Evolutionary conservation across 768 basidiomycete genomes (phyloP).

Genomic region (Lactarius trivialis): DNA sequence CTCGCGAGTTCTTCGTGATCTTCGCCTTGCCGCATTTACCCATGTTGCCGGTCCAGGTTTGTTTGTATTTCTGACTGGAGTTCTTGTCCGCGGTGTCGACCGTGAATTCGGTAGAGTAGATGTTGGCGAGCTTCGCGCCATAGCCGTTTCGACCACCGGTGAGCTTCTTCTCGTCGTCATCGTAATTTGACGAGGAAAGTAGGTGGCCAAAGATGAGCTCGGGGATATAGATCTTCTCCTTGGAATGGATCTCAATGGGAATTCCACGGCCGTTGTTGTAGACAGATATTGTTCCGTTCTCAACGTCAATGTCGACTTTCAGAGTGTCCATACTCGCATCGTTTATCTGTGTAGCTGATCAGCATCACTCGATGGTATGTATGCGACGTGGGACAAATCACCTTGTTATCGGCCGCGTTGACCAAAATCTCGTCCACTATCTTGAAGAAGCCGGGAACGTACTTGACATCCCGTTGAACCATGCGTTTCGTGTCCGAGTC

Average conservation of each 20-base stretch:
- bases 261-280: constrained; percentile 96
- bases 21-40: constrained; percentile 78
- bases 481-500: constrained; percentile 81
- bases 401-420: constrained; percentile 99
- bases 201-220: constrained; percentile 97
- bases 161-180: constrained; percentile 97
- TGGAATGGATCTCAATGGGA: constrained; percentile 91
- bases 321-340: constrained; percentile 87
- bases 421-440: constrained; percentile 99
- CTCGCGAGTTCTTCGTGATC: constrained; percentile 84
- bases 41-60: constrained; percentile 95
- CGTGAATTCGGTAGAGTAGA: constrained; percentile 94
- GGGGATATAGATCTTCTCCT: constrained; percentile 92
- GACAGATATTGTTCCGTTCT: constrained; percentile 81
- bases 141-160: constrained; percentile 98
- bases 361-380: neutral
- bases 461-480: constrained; percentile 75
- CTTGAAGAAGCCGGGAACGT: constrained; percentile 98
- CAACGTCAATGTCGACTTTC: constrained; percentile 81
- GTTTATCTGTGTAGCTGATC: constrained; percentile 60
- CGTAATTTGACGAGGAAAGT: constrained; percentile 92
- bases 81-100: constrained; percentile 93
- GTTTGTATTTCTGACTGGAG: constrained; percentile 83
- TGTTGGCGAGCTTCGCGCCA: constrained; percentile 96
- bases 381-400: constrained; percentile 31